Conservation (phyloP, 192 early-diverging fungal genomes). For the Ambispora gerdemannii region DNA sequence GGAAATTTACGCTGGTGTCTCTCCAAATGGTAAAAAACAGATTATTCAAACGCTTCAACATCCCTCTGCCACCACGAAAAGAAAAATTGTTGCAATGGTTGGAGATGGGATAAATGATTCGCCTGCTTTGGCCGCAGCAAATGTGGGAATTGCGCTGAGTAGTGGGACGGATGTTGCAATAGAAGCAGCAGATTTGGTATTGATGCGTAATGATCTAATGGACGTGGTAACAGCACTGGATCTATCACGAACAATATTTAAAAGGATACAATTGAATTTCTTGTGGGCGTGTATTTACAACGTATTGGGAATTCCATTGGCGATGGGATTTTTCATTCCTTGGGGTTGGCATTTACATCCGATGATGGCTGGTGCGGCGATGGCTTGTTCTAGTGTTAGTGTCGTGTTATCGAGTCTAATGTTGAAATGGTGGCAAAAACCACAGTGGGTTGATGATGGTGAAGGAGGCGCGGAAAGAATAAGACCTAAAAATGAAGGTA, state of each 20-base stretch:
- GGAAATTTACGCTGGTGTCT: conserved; percentile 85
- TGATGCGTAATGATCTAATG: conserved; percentile 83
- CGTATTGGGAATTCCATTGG: conserved; percentile 83
- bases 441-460: conserved; percentile 31
- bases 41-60: conserved; percentile 73
- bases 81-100: conserved; percentile 81
- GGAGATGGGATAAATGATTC: conserved; percentile 98
- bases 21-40: conserved; percentile 83
- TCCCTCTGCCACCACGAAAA: conserved; percentile 26
- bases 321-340: conserved; percentile 89
- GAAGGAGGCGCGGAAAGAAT: conserved; percentile 4
- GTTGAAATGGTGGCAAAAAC: conserved; percentile 68
- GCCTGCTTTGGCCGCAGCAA: conserved; percentile 78
- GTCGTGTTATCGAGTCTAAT: conserved; percentile 87
- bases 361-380: conserved; percentile 90
- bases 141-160: conserved; percentile 86
- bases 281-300: conserved; percentile 92
- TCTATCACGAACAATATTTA: conserved; percentile 79
- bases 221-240: conserved; percentile 87
- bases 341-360: conserved; percentile 83
- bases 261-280: conserved; percentile 82
- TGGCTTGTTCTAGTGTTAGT: conserved; percentile 88
- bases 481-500: not conserved
- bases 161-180: conserved; percentile 95
- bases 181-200: conserved; percentile 88